Percentiles rank a stretch among this genome's conserved stretches.
phyloP scores from a whole-genome alignment of 192 early-diverging fungal genomes.

The Gaertneriomyces sp. region DNA sequence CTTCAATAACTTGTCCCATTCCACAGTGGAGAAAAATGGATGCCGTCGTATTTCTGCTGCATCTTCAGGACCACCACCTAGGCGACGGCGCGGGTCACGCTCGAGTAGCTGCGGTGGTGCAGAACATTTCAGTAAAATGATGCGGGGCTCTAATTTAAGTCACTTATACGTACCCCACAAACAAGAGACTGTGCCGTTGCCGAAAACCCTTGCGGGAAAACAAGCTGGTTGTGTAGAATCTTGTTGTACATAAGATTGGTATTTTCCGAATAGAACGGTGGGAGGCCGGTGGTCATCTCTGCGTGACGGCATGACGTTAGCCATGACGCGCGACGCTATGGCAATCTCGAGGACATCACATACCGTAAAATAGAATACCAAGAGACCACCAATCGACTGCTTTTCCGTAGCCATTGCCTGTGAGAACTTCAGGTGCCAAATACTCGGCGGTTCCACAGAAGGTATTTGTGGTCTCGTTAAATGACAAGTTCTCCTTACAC shows the following conservation, averaged over 20 bases:
- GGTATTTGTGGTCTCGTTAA: constrained; percentile 49
- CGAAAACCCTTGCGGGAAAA: constrained; percentile 48
- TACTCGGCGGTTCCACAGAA: constrained; percentile 56
- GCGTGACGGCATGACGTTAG: neutral
- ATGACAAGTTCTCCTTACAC: constrained; percentile 60
- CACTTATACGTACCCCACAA: constrained; percentile 37
- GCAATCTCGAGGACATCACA: constrained; percentile 16
- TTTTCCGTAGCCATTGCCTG: constrained; percentile 65
- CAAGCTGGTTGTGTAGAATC: constrained; percentile 50
- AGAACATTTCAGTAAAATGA: neutral
- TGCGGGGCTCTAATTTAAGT: too few species aligned
- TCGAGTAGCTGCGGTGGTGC: constrained; percentile 47
- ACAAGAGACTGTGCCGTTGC: constrained; percentile 39
- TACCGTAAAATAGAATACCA: constrained; percentile 72
- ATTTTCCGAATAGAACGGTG: constrained; percentile 60
- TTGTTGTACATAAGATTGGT: constrained; percentile 59
- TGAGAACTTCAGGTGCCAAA: constrained; percentile 81
- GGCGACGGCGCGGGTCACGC: constrained; percentile 58
- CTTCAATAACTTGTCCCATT: constrained; percentile 62
- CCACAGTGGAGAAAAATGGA: constrained; percentile 58
- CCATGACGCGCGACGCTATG: neutral
- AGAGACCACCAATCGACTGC: constrained; percentile 82
- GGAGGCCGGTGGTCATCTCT: constrained; percentile 62
- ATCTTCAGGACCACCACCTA: constrained; percentile 57
- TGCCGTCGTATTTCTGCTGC: constrained; percentile 61